Conservation (phyloP, 2,329 filamentous ascomycete genomes). For the Torrubiellomyces zombiae region DNA sequence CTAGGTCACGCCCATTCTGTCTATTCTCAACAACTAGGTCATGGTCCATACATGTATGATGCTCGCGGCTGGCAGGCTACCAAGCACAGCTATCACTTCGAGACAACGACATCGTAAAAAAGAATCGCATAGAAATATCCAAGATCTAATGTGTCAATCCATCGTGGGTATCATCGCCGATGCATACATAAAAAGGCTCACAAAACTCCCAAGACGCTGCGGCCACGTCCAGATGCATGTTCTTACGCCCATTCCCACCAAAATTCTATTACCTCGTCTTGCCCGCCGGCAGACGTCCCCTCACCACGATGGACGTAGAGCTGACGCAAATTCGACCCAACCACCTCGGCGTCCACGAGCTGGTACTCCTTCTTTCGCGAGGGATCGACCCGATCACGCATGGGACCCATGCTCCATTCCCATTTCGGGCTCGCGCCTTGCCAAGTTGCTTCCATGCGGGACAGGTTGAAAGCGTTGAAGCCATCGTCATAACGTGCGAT, state of each 20-base stretch:
- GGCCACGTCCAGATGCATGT: too few relatives aligned
- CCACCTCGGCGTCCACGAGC: conserved; percentile 26
- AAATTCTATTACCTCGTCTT: conserved; percentile 31
- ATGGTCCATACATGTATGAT: too few relatives aligned
- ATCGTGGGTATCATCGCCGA: too few relatives aligned
- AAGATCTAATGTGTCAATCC: too few relatives aligned
- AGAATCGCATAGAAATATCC: too few relatives aligned
- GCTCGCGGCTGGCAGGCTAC: too few relatives aligned
- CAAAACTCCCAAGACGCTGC: too few relatives aligned
- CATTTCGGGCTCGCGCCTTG: conserved; percentile 18
- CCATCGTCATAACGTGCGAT: conserved; percentile 29
- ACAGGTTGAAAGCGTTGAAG: conserved; percentile 22
- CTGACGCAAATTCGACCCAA: conserved; percentile 31
- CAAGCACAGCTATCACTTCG: too few relatives aligned
- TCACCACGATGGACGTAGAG: conserved; percentile 31
- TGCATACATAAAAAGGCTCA: too few relatives aligned
- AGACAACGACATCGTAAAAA: too few relatives aligned
- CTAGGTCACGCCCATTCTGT: too few relatives aligned
- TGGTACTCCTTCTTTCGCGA: conserved; percentile 34
- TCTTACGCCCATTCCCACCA: conserved; percentile 20
- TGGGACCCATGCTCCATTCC: conserved; percentile 35
- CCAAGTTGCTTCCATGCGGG: conserved; percentile 35
- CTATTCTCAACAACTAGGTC: too few relatives aligned
- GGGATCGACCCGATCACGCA: conserved; percentile 19
- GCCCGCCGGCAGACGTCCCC: conserved; percentile 18